Base-by-base conservation (phyloP, 2,329 filamentous ascomycete species). In the Calonectria naviculata region DNA sequence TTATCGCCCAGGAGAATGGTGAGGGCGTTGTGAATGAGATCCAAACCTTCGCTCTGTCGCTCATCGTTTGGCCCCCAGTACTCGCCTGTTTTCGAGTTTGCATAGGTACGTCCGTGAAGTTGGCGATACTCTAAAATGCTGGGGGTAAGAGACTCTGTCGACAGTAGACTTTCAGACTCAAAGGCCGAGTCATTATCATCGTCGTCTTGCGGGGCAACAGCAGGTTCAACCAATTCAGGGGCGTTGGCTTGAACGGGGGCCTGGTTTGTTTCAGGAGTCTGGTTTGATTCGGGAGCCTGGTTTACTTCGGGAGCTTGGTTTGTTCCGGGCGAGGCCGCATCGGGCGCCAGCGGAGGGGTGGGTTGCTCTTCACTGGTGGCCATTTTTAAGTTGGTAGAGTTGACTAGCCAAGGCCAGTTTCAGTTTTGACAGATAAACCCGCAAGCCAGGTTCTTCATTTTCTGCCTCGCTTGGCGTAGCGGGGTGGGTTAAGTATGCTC, bases 51-150 rank as follows among this genome's bases (percentile, higher is more conserved):
- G 29, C 58, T 71, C 38, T 71, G 68, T 2, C 26, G 34, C 28
- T 71, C 68, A 26, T 71, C 68, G 24, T 71, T 71, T n/a, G 68
- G 62, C 15, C 65, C 68, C 68, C 68, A 61, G 36, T 61, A 61
- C 10, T 61, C 36, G 13, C 36, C 38, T 3, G 56, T 61, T 28
- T 61, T 44, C n/a, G 38, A 19, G 21, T 61, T 61, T 10, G 34
- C 56, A 31, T 61, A 61, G 17, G 56, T 61, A 19, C 56, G 56
- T 28, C 56, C 56, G 9, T 61, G 56, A 8, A 61, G 38, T 21
- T 61, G 34, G 2, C 56, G 56, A 24, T 61, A 61, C 17, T 61
- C 56, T 6, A 61, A 36, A n/a, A 61, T 61, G 36, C 56, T 61
- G 21, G 52, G 52, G 4, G 52, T 56, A 1, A 56, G 31, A 38